Percentiles rank a stretch among this genome's conserved stretches.
phyloP scores from a whole-genome alignment of 2,329 filamentous ascomycete species.

The Epichloe brachyelytri region DNA sequence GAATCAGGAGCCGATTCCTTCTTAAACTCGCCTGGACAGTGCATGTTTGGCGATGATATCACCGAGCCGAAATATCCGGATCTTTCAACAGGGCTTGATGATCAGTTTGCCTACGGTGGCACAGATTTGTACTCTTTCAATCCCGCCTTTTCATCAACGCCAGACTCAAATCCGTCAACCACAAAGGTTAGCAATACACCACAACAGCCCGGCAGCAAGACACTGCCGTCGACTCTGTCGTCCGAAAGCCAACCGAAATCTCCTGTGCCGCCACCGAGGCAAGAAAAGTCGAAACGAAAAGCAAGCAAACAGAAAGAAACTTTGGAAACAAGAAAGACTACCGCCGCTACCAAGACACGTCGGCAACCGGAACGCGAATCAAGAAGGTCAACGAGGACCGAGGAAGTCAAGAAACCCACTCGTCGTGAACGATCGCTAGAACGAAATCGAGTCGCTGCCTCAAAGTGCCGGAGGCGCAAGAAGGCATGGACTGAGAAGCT shows the following conservation, averaged over 20 bases:
- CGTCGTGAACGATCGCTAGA: conserved; percentile 47
- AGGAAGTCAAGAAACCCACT: background rate
- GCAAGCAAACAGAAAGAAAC: background rate
- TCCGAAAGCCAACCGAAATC: background rate
- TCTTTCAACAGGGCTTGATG: background rate
- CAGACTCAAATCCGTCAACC: background rate
- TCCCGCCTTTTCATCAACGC: background rate
- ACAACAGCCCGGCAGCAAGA: background rate
- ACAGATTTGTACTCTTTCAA: background rate
- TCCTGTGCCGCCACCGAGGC: background rate
- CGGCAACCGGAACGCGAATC: conserved; percentile 1
- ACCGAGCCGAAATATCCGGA: background rate
- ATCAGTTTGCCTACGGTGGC: background rate
- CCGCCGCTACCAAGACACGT: background rate
- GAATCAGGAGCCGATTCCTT: background rate
- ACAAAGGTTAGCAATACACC: background rate
- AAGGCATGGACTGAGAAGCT: conserved; percentile 40
- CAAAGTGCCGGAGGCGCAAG: conserved; percentile 60
- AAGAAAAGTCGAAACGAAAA: background rate
- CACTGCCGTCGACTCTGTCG: background rate
- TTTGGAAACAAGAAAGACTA: background rate
- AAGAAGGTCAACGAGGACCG: background rate
- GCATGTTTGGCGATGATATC: background rate
- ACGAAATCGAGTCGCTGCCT: conserved; percentile 59
- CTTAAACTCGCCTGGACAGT: background rate